Conservation (phyloP, 2,329 filamentous ascomycete genomes). For the Xylariales sp. region DNA sequence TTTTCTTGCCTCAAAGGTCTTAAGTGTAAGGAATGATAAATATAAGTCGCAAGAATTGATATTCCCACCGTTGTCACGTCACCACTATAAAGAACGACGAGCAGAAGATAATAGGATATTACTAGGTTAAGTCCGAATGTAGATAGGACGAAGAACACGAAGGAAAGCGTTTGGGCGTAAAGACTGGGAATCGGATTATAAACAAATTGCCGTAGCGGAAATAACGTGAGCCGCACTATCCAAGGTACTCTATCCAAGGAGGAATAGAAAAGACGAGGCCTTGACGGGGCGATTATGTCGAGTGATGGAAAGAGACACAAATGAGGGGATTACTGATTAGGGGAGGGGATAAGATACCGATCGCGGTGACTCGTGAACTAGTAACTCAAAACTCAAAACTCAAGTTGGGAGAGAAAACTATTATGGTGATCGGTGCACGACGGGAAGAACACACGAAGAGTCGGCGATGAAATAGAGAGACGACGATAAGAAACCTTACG, state of each 20-base stretch:
- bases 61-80: neutral
- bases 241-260: neutral
- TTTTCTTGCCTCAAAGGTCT: neutral
- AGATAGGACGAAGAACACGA: neutral
- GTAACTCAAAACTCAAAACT: neutral
- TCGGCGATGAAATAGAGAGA: neutral
- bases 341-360: neutral
- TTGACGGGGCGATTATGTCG: neutral
- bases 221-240: neutral
- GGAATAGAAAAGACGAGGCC: neutral
- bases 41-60: conserved; percentile 4
- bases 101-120: neutral
- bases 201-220: neutral
- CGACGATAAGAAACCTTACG: conserved; percentile 4
- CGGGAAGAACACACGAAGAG: neutral
- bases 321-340: conserved; percentile 20
- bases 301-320: neutral
- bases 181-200: neutral
- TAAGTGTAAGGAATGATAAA: neutral
- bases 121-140: neutral
- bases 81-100: neutral
- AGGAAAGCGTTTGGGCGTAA: conserved; percentile 11
- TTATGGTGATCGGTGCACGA: neutral
- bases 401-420: neutral
- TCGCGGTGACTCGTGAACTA: neutral